Conservation (phyloP, 257 asterid genomes). For the Anisodus acutangulus region DNA sequence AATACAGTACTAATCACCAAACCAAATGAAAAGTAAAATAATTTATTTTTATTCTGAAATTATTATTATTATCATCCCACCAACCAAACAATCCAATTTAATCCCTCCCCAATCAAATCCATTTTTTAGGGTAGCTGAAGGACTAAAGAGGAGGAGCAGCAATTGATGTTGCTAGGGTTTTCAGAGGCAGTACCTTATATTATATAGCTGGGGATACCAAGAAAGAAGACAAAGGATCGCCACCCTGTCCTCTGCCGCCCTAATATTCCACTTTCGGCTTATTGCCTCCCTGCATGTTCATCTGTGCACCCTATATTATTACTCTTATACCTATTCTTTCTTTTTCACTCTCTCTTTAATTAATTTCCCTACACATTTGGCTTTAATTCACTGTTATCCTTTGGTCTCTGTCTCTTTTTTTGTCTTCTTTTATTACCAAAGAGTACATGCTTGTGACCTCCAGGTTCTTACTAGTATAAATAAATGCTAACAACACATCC, state of each 20-base stretch:
- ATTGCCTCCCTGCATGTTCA: not conserved
- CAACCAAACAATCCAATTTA: too few relatives aligned
- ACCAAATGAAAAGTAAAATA: too few relatives aligned
- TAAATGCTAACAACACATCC: not conserved
- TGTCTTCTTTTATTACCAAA: not conserved
- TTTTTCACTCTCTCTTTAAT: not conserved
- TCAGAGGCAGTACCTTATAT: too few relatives aligned
- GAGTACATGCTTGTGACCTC: not conserved
- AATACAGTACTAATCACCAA: too few relatives aligned
- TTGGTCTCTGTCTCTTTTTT: conserved; percentile 38
- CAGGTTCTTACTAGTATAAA: conserved; percentile 1
- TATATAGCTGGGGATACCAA: not conserved
- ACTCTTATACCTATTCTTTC: not conserved
- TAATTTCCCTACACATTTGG: conserved; percentile 32
- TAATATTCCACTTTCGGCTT: conserved; percentile 24
- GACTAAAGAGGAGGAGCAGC: too few relatives aligned
- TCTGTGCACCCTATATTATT: not conserved
- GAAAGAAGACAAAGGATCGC: conserved; percentile 14
- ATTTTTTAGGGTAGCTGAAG: too few relatives aligned
- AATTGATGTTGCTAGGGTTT: too few relatives aligned
- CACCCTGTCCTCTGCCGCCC: conserved; percentile 23
- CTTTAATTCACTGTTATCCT: conserved; percentile 58
- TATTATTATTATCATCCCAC: too few relatives aligned
- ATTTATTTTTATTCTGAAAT: too few relatives aligned
- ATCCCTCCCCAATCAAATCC: too few relatives aligned